Conservation (phyloP, 441 rosid species). For the Pelargonium australe region DNA sequence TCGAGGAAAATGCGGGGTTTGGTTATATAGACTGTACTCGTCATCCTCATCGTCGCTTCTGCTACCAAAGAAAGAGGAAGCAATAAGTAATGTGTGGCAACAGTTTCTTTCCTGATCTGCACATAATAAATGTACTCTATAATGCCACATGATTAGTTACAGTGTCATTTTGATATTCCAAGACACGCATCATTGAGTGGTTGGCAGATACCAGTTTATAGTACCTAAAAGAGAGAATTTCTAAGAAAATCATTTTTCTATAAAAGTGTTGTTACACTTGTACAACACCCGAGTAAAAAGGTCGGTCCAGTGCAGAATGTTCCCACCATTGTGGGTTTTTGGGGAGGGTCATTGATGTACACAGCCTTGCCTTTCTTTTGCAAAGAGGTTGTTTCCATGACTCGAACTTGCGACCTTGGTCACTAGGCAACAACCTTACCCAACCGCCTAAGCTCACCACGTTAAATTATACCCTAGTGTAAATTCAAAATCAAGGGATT, state of each 20-base stretch:
- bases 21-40: not conserved
- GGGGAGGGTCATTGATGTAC: too few relatives aligned
- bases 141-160: not conserved
- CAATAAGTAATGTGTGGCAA: not conserved
- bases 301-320: too few relatives aligned
- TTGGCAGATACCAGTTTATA: not conserved
- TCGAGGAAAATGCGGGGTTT: not conserved
- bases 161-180: not conserved
- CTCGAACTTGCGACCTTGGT: too few relatives aligned
- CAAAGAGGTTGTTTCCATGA: too few relatives aligned
- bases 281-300: not conserved
- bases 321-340: too few relatives aligned
- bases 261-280: not conserved
- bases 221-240: not conserved
- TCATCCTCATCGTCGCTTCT: conserved; percentile 4
- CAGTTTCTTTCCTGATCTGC: not conserved
- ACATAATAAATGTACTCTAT: not conserved
- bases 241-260: not conserved
- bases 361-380: too few relatives aligned
- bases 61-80: not conserved
- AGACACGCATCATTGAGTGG: not conserved
- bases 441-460: too few relatives aligned
- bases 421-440: too few relatives aligned
- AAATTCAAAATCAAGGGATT: not conserved
- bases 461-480: not conserved